Conservation (phyloP, 805 yeast genomes). For the Schizosaccharomyces japonicus region DNA sequence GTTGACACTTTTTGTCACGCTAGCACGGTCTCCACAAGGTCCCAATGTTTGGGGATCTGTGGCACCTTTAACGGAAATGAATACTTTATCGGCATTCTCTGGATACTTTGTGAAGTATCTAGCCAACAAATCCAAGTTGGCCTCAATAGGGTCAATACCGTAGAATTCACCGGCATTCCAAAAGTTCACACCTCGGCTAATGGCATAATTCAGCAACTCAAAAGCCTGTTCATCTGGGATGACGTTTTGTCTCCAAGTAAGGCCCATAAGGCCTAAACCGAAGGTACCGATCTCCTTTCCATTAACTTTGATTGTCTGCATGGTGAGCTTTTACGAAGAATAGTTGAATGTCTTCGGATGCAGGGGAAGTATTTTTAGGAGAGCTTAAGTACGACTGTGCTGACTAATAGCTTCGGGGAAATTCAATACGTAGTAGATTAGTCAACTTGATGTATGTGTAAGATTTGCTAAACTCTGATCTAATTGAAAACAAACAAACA, state of each 20-base stretch:
- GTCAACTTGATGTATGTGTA: too few species aligned
- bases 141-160: constrained; percentile 14
- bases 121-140: constrained; percentile 30
- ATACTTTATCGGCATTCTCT: constrained; percentile 26
- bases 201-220: constrained; percentile 27
- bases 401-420: too few species aligned
- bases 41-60: constrained; percentile 15
- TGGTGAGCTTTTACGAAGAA: too few species aligned
- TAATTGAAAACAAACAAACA: too few species aligned
- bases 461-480: too few species aligned
- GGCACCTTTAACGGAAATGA: constrained; percentile 42
- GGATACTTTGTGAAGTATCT: constrained; percentile 25
- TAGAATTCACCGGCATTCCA: constrained; percentile 53
- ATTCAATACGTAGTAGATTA: too few species aligned
- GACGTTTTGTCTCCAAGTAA: constrained; percentile 36
- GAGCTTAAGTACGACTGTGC: too few species aligned
- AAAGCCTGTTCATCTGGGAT: constrained; percentile 25
- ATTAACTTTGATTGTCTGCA: too few species aligned
- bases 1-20: not conserved
- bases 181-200: constrained; percentile 24
- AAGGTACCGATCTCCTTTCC: constrained; percentile 13
- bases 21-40: constrained; percentile 17
- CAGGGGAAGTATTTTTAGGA: too few species aligned
- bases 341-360: too few species aligned
- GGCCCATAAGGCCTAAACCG: constrained; percentile 66